These are phyloP conservation scores for Blastobotrys capitulatus DNA, from an alignment of 1,139 yeast genomes.

Conservation along the genomic window DNA sequence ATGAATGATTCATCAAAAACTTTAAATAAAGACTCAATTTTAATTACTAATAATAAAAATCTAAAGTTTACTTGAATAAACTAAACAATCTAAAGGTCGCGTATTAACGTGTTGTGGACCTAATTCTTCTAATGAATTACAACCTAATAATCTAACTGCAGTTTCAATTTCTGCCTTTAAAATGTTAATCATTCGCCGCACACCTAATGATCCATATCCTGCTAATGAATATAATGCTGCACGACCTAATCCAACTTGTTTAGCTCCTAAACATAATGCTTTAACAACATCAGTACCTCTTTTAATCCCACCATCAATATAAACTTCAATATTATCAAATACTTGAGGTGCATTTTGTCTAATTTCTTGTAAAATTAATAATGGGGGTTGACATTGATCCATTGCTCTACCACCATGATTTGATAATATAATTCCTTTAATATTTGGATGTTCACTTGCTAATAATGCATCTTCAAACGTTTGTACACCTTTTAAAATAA, in stretches of 20 bases:
- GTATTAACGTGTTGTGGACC: conserved; percentile 29
- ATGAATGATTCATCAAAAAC: too few species aligned
- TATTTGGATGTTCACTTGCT: conserved; percentile 41
- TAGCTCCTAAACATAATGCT: conserved; percentile 54
- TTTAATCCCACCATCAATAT: conserved; percentile 51
- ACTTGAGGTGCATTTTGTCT: conserved; percentile 40
- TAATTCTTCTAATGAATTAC: conserved; percentile 37
- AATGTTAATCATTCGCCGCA: conserved; percentile 39
- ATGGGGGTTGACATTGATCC: conserved; percentile 45
- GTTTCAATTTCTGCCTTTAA: conserved; percentile 43
- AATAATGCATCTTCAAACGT: conserved; percentile 45
- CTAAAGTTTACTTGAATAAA: not conserved
- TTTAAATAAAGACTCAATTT: not conserved
- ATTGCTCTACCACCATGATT: conserved; percentile 56
- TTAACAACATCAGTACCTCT: conserved; percentile 51
- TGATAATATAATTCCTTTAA: conserved; percentile 47
- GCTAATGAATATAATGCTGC: conserved; percentile 47
- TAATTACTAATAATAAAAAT: not conserved
- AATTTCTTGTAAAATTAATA: conserved; percentile 46
- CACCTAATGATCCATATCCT: conserved; percentile 48
- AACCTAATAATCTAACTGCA: conserved; percentile 47
- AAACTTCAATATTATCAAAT: conserved; percentile 40
- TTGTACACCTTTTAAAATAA: conserved; percentile 48
- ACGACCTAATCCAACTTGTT: conserved; percentile 50
- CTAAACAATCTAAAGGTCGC: conserved; percentile 17